These are phyloP conservation scores for Paecilomyces sp. DNA, from an alignment of 2,329 filamentous ascomycete species.

Conservation along the genomic window DNA sequence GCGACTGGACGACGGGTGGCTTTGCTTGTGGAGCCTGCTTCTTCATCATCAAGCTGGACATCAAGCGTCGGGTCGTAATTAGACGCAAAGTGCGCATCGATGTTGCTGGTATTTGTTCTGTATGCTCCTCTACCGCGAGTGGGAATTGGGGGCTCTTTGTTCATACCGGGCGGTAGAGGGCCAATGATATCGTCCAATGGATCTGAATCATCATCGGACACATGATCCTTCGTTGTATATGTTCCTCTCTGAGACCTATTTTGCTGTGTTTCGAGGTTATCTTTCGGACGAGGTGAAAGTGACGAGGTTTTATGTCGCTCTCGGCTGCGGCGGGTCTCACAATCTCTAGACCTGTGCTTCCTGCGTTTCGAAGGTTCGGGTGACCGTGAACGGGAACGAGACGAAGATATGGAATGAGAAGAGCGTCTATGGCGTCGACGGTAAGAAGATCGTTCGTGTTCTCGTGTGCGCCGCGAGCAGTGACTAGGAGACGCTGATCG, in stretches of 20 bases:
- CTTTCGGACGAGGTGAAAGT: background rate
- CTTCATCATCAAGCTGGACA: slow-evolving; percentile 35
- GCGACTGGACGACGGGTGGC: slow-evolving; percentile 32
- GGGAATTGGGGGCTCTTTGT: slow-evolving; percentile 39
- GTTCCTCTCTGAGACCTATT: slow-evolving; percentile 1
- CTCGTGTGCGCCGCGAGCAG: slow-evolving; percentile 9
- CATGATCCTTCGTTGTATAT: slow-evolving; percentile 1
- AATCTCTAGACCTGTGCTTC: slow-evolving; percentile 8
- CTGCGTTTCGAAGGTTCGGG: slow-evolving; percentile 9
- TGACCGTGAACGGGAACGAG: slow-evolving; percentile 13
- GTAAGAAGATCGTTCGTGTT: slow-evolving; percentile 4
- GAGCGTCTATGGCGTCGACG: slow-evolving; percentile 8
- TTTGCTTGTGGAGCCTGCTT: slow-evolving; percentile 51
- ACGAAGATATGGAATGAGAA: slow-evolving; percentile 10
- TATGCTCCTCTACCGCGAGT: slow-evolving; percentile 66
- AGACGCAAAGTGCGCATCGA: slow-evolving; percentile 72
- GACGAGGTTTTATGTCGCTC: slow-evolving; percentile 1
- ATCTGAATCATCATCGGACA: slow-evolving; percentile 49
- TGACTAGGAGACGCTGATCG: slow-evolving; percentile 15
- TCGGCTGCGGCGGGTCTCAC: background rate
- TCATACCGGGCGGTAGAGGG: slow-evolving; percentile 49
- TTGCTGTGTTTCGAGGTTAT: background rate
- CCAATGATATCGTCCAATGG: slow-evolving; percentile 71
- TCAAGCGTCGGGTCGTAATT: slow-evolving; percentile 50
- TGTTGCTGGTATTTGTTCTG: slow-evolving; percentile 52